phyloP scores from a whole-genome alignment of 805 yeast species.

The Blastobotrys peoriensis region DNA sequence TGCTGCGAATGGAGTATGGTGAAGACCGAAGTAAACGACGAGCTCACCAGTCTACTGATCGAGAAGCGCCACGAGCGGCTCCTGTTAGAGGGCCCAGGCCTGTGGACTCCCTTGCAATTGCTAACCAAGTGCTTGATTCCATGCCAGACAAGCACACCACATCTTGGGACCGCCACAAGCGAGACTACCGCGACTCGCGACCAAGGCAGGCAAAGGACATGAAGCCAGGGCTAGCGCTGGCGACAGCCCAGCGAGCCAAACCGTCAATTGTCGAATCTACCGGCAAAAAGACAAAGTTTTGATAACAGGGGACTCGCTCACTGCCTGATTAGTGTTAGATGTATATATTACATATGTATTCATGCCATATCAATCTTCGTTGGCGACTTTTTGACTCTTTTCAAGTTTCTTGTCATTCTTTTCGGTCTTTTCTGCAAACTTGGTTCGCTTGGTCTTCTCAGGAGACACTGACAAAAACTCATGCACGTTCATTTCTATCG shows the following conservation, averaged over 20 bases:
- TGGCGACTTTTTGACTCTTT: conserved; percentile 19
- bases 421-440: neutral
- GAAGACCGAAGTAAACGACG: conserved; percentile 82
- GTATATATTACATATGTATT: too few relatives aligned
- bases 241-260: conserved; percentile 81
- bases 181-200: neutral
- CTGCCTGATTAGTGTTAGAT: too few relatives aligned
- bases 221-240: conserved; percentile 72
- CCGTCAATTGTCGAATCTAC: conserved; percentile 82
- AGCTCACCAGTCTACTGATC: conserved; percentile 8
- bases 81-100: conserved; percentile 1
- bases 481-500: neutral
- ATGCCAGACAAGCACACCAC: neutral
- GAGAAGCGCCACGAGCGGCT: conserved; percentile 3
- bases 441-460: too few relatives aligned
- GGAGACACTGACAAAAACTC: neutral
- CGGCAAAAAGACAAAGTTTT: conserved; percentile 82
- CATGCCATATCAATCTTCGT: too few relatives aligned
- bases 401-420: neutral
- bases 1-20: conserved; percentile 83
- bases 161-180: too few relatives aligned
- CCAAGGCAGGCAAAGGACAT: conserved; percentile 4
- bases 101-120: neutral
- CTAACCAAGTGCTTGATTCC: neutral
- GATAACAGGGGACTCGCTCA: too few relatives aligned